Percentiles rank a stretch among this genome's conserved stretches.
These are phyloP conservation scores for Carpinus fangiana DNA, from an alignment of 306 rosid species.

Conservation along the genomic window DNA sequence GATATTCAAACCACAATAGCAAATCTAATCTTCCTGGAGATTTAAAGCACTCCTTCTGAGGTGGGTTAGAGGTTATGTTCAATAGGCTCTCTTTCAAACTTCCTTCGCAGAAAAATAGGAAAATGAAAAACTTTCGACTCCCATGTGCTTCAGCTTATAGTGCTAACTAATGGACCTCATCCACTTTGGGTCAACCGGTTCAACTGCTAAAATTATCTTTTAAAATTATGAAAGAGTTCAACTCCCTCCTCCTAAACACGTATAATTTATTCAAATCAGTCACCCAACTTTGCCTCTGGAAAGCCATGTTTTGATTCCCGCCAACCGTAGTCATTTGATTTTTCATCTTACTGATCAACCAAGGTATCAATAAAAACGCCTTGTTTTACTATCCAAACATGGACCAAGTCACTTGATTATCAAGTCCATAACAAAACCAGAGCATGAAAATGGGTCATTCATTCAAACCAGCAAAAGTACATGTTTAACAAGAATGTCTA, in stretches of 20 bases:
- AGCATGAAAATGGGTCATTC: neutral
- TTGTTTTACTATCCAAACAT: neutral
- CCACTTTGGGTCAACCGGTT: neutral
- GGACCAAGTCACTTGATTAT: neutral
- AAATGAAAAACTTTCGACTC: neutral
- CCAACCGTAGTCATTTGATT: neutral
- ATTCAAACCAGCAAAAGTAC: neutral
- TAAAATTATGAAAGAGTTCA: neutral
- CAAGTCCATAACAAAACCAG: neutral
- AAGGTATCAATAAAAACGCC: neutral
- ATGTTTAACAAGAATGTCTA: neutral
- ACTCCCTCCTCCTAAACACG: neutral
- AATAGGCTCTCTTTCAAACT: neutral
- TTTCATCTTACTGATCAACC: neutral
- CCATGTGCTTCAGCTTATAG: neutral
- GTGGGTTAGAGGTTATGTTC: neutral
- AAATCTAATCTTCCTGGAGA: neutral
- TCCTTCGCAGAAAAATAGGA: neutral
- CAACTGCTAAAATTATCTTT: neutral
- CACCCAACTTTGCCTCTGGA: neutral
- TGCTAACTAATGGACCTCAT: neutral
- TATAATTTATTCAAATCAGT: neutral
- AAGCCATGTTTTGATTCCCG: neutral
- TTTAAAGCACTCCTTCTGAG: neutral
- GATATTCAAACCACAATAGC: neutral